Percentiles rank a stretch among this genome's conserved stretches.
phyloP scores from a whole-genome alignment of 2,329 filamentous ascomycete genomes.

The Paracoccidioides lutzii region DNA sequence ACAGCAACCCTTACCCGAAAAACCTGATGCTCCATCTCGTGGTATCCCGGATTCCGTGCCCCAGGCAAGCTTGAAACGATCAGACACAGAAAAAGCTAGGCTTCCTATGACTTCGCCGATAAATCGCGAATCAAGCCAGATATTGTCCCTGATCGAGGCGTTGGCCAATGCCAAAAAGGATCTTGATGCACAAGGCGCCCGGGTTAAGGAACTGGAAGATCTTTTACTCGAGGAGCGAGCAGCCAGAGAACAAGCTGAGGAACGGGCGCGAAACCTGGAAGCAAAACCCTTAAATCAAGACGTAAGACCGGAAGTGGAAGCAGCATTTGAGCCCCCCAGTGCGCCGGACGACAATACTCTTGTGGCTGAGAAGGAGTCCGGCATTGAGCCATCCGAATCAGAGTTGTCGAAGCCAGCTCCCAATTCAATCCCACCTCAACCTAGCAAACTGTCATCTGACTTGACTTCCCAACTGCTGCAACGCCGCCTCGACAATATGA shows the following conservation, averaged over 20 bases:
- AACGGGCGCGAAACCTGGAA: slow-evolving; percentile 59
- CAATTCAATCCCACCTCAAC: slow-evolving; percentile 26
- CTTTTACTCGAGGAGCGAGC: slow-evolving; percentile 65
- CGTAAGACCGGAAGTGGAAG: slow-evolving; percentile 33
- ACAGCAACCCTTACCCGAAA: slow-evolving; percentile 84
- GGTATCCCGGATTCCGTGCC: slow-evolving; percentile 35
- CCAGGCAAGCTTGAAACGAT: slow-evolving; percentile 52
- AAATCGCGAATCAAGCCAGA: slow-evolving; percentile 53
- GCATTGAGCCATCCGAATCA: slow-evolving; percentile 9
- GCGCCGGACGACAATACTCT: slow-evolving; percentile 8
- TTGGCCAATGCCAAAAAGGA: slow-evolving; percentile 74
- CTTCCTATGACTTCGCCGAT: slow-evolving; percentile 30
- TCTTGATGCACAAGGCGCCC: slow-evolving; percentile 66
- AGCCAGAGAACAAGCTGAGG: slow-evolving; percentile 73
- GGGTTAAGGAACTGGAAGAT: slow-evolving; percentile 69
- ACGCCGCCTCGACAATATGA: slow-evolving; percentile 60
- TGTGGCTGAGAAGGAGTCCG: slow-evolving; percentile 5
- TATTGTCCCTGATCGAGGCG: slow-evolving; percentile 72
- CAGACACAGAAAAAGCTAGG: slow-evolving; percentile 62
- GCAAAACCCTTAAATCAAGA: slow-evolving; percentile 39
- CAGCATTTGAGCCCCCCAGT: slow-evolving; percentile 35
- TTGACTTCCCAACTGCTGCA: slow-evolving; percentile 44
- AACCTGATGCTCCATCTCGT: slow-evolving; percentile 54
- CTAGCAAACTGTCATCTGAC: slow-evolving; percentile 15
- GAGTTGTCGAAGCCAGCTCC: slow-evolving; percentile 13